Conservation (phyloP, 192 early-diverging fungal species). For the Mortierella alpina region DNA sequence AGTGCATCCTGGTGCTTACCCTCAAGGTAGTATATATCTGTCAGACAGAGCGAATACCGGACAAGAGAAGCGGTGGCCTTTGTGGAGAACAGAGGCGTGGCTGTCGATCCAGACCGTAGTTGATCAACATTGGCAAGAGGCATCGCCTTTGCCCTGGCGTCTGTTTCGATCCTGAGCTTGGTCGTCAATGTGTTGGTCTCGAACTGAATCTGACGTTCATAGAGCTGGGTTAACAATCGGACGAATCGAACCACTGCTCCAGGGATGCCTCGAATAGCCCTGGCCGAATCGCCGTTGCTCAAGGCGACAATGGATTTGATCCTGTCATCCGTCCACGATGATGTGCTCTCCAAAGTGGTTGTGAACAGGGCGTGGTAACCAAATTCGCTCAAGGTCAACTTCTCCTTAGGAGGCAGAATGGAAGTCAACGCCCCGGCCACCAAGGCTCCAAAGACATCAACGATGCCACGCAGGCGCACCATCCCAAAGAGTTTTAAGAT, state of each 20-base stretch:
- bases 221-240: conserved; percentile 24
- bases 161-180: conserved; percentile 16
- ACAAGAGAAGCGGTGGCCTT: conserved; percentile 21
- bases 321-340: conserved; percentile 31
- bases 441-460: conserved; percentile 45
- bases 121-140: background rate
- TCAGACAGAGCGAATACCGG: conserved; percentile 31
- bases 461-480: conserved; percentile 31
- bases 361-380: conserved; percentile 51
- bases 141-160: background rate
- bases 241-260: conserved; percentile 22
- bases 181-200: conserved; percentile 24
- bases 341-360: conserved; percentile 40
- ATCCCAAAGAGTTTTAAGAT: conserved; percentile 32
- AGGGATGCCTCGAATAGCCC: conserved; percentile 19
- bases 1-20: conserved; percentile 37
- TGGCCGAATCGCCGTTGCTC: conserved; percentile 34
- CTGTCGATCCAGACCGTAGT: background rate
- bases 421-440: conserved; percentile 39
- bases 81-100: background rate
- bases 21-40: conserved; percentile 41
- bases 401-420: conserved; percentile 23
- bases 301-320: conserved; percentile 47
- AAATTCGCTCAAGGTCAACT: conserved; percentile 47
- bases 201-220: conserved; percentile 30